Percentiles rank a stretch among this genome's conserved stretches.
Evolutionary conservation across 495 filamentous ascomycete species (phyloP).

Genomic region (Chaetomium tenue): DNA sequence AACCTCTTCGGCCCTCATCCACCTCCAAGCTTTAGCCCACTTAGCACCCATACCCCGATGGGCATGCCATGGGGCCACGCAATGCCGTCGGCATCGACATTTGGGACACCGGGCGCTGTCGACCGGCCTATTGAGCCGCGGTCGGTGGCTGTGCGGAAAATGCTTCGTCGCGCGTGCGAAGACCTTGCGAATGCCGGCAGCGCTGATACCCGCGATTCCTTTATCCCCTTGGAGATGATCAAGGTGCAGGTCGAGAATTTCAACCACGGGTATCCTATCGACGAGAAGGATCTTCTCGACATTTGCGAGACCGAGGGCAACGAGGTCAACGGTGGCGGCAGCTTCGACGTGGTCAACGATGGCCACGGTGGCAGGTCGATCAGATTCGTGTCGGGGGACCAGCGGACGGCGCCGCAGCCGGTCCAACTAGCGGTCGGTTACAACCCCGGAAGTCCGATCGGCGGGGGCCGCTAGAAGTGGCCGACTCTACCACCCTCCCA

Average conservation of each 20-base stretch:
- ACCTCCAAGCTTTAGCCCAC: slow-evolving; percentile 29
- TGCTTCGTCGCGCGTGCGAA: slow-evolving; percentile 51
- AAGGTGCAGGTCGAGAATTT: slow-evolving; percentile 63
- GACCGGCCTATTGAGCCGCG: slow-evolving; percentile 38
- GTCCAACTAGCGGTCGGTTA: slow-evolving; percentile 42
- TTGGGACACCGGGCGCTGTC: slow-evolving; percentile 34
- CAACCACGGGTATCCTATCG: slow-evolving; percentile 60
- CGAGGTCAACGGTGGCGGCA: slow-evolving; percentile 81
- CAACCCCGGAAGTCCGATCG: slow-evolving; percentile 53
- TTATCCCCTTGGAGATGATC: slow-evolving; percentile 64
- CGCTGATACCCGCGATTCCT: slow-evolving; percentile 50
- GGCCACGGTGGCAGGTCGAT: slow-evolving; percentile 51
- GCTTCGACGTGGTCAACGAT: slow-evolving; percentile 62
- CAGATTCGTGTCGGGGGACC: slow-evolving; percentile 57
- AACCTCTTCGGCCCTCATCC: slow-evolving; percentile 26
- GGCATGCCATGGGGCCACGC: slow-evolving; percentile 32
- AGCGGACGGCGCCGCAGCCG: slow-evolving; percentile 30
- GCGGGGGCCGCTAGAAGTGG: slow-evolving; percentile 32
- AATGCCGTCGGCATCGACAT: slow-evolving; percentile 26
- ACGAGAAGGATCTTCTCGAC: slow-evolving; percentile 72
- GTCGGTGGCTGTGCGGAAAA: slow-evolving; percentile 47
- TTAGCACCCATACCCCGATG: slow-evolving; percentile 21
- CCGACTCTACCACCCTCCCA: not conserved
- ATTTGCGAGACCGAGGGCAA: slow-evolving; percentile 92
- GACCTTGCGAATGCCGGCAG: slow-evolving; percentile 40